Evolutionary conservation across 2,329 filamentous ascomycete genomes (phyloP).

Genomic region (Colletotrichum orchidophilum): DNA sequence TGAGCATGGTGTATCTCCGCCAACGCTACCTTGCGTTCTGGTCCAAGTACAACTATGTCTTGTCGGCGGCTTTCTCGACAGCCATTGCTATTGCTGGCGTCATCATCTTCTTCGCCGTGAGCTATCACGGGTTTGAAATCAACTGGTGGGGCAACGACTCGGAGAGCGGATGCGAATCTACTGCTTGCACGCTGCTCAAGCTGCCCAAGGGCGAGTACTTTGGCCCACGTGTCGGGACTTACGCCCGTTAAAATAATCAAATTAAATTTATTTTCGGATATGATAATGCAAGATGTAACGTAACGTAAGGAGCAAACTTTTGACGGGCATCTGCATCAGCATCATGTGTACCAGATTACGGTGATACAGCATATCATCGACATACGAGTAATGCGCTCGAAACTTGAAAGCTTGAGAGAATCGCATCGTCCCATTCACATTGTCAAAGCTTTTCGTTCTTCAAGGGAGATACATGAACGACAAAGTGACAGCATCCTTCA

Average conservation of each 20-base stretch:
- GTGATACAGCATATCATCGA: background rate
- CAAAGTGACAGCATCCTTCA: background rate
- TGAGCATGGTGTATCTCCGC: slow-evolving; percentile 53
- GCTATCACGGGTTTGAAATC: slow-evolving; percentile 37
- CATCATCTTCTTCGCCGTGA: slow-evolving; percentile 43
- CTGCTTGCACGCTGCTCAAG: slow-evolving; percentile 10
- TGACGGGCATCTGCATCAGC: no score
- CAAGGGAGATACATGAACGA: background rate
- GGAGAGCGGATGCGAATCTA: slow-evolving; percentile 21
- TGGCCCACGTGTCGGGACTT: slow-evolving; percentile 12
- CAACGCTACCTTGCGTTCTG: slow-evolving; percentile 47
- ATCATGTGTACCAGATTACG: background rate
- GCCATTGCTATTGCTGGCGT: slow-evolving; percentile 44
- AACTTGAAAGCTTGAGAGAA: no score
- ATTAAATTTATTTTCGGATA: no score
- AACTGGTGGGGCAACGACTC: slow-evolving; percentile 43
- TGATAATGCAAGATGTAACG: background rate
- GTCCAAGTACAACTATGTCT: slow-evolving; percentile 49
- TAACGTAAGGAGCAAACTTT: no score
- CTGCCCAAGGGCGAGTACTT: slow-evolving; percentile 22
- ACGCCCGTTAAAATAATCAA: background rate
- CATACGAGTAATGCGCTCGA: background rate
- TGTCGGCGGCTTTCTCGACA: slow-evolving; percentile 42
- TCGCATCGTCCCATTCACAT: background rate
- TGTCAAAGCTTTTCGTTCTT: no score